A percentile compares a stretch with the other conserved stretches of the same genome.
Conservation (phyloP, 306 rosid species). For the Lathyrus sativus region DNA sequence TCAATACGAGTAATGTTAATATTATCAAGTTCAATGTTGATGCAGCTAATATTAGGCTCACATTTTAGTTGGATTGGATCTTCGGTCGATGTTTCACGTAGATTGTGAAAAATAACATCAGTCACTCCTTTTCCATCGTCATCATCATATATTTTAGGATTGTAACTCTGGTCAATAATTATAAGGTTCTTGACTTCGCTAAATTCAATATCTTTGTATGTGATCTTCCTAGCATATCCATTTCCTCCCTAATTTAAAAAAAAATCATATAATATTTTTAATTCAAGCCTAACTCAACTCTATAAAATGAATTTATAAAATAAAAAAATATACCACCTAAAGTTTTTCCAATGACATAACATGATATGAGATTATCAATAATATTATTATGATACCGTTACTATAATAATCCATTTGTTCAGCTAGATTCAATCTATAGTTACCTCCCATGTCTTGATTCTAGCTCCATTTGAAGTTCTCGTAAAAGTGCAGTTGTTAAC, state of each 20-base stretch:
- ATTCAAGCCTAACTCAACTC: background rate
- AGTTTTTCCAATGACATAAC: no score
- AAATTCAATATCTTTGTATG: no score
- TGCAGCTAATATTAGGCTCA: no score
- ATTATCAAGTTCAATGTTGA: no score
- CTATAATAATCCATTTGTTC: background rate
- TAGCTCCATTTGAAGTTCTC: conserved; percentile 44
- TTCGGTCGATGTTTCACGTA: no score
- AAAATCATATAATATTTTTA: background rate
- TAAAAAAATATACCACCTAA: background rate
- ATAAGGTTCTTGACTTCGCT: no score
- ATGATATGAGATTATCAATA: background rate
- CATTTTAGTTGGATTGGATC: no score
- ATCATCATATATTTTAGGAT: no score
- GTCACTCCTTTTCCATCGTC: no score
- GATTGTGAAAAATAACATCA: no score
- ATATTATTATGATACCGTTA: background rate
- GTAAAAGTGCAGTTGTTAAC: conserved; percentile 44
- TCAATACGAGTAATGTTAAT: no score
- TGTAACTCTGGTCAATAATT: no score
- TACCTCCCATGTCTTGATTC: conserved; percentile 66
- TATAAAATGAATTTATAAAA: background rate
- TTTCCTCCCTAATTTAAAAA: conserved; percentile 45
- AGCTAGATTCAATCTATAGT: background rate
- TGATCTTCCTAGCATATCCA: conserved; percentile 55